phyloP scores from a whole-genome alignment of 805 yeast species.

The Candida andamanensis region DNA sequence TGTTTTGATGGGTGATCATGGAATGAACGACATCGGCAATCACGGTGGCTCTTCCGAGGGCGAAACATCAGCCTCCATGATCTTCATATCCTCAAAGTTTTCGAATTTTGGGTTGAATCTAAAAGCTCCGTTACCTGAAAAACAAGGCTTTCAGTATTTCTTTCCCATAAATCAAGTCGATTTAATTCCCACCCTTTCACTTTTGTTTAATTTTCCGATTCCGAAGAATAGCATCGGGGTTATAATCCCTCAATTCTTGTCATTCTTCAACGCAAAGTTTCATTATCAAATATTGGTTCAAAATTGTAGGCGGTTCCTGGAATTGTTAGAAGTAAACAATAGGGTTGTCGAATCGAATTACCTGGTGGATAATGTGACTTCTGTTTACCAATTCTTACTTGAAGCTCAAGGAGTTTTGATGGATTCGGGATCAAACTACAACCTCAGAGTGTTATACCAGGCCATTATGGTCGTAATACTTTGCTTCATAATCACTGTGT shows the following conservation, averaged over 20 bases:
- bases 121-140: slow-evolving; percentile 34
- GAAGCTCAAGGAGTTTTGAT: slow-evolving; percentile 48
- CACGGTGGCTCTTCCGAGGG: slow-evolving; percentile 95
- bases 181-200: slow-evolving; percentile 64
- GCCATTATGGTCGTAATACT: slow-evolving; percentile 25
- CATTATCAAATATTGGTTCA: slow-evolving; percentile 38
- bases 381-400: slow-evolving; percentile 30
- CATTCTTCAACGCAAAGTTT: slow-evolving; percentile 41
- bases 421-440: slow-evolving; percentile 68
- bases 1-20: slow-evolving; percentile 87
- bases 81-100: slow-evolving; percentile 63
- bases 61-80: slow-evolving; percentile 84
- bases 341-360: slow-evolving; percentile 11
- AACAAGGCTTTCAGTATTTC: slow-evolving; percentile 50
- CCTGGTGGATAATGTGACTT: slow-evolving; percentile 4
- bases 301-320: slow-evolving; percentile 54
- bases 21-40: slow-evolving; percentile 92
- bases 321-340: slow-evolving; percentile 28
- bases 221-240: slow-evolving; percentile 76
- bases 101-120: slow-evolving; percentile 16
- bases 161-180: slow-evolving; percentile 59
- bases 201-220: slow-evolving; percentile 57
- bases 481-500: slow-evolving; percentile 24
- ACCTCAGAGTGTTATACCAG: slow-evolving; percentile 42
- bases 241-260: slow-evolving; percentile 52